phyloP scores from a whole-genome alignment of 1,284 basidiomycete genomes.

The Leccinum pseudoinsigne region DNA sequence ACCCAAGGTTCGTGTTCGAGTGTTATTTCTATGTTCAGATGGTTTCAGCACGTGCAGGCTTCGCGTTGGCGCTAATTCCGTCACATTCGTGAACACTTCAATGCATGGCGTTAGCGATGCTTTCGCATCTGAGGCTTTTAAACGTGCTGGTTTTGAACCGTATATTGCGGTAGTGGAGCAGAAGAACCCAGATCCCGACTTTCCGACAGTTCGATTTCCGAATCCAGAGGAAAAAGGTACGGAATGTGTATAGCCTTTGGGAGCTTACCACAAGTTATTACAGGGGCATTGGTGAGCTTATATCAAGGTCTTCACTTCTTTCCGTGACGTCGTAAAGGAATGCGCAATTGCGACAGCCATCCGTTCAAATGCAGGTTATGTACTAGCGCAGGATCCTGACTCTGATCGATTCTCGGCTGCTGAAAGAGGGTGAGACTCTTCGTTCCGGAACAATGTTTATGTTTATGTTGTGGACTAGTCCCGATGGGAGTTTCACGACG shows the following conservation, averaged over 20 bases:
- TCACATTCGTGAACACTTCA: conserved; percentile 78
- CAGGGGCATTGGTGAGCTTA: conserved; percentile 56
- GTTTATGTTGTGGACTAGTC: conserved; percentile 34
- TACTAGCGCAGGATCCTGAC: conserved; percentile 86
- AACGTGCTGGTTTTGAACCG: conserved; percentile 54
- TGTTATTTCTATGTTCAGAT: background rate
- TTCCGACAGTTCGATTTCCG: conserved; percentile 80
- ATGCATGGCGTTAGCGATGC: conserved; percentile 84
- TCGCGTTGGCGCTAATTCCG: conserved; percentile 2
- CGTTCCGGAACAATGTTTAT: background rate
- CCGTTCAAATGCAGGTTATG: conserved; percentile 50
- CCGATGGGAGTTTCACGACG: conserved; percentile 58
- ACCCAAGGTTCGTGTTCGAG: conserved; percentile 40
- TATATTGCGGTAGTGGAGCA: conserved; percentile 65
- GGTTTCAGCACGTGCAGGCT: conserved; percentile 13
- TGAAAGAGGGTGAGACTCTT: conserved; percentile 53
- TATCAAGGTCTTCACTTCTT: background rate
- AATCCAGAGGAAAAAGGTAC: conserved; percentile 87
- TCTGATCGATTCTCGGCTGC: conserved; percentile 84
- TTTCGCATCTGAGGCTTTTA: conserved; percentile 59
- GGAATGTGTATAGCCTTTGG: conserved; percentile 3
- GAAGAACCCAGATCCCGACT: conserved; percentile 74
- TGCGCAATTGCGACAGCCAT: conserved; percentile 66
- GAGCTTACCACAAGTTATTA: conserved; percentile 11
- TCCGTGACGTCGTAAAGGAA: conserved; percentile 46